Evolutionary conservation across 1,284 basidiomycete genomes (phyloP), one percentile per base, ranked within the genome.

Genomic region (Phenoliferia sp.): DNA sequence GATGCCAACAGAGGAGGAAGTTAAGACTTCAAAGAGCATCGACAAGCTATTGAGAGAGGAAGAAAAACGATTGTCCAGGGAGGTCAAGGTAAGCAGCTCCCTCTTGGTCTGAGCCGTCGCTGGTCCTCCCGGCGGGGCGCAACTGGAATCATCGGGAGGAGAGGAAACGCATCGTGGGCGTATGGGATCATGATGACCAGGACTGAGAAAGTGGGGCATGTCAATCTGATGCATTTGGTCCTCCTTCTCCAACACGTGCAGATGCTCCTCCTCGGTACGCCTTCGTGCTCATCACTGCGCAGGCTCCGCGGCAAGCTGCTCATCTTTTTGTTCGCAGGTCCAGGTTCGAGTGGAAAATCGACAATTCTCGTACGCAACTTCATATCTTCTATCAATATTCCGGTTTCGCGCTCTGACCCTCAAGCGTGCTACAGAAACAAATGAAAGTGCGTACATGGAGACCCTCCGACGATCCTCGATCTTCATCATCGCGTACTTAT

Each of bases 11-110:
- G 31, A 19, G 31, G 68, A 71, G 44, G 65, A 65, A 48, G 61
- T 69, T 3, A 52, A 59, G 6, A 35, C 62, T 6, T 73, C 70
- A 22, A 65, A 61, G 57, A 59, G 54, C 0, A 71, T 77, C 32
- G 76, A 77, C 58, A 68, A 67, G 55, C 36, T 69, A 44, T 62
- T 77, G 34, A 68, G 73, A 12, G 73, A 76, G 28, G 72, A 75
- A 48, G 74, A 76, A 64, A 60, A 70, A 44, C 63, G 66, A 16
- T 34, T 72, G 44, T 66, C 71, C 1, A 67, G 63, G 36, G 71
- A 77, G 39, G 68, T 76, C 67, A 77, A 77, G 69, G 74, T 77
- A 35, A 70, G 69, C 44, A 55, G 28, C 17, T 7, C 16, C 6
- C 0, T 12, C 28, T 31, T 31, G 26, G 10, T 26, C 54, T 22